Evolutionary conservation across 2,329 filamentous ascomycete species (phyloP), one percentile per base, ranked within the genome.

Genomic region (Xylariaceae sp.): DNA sequence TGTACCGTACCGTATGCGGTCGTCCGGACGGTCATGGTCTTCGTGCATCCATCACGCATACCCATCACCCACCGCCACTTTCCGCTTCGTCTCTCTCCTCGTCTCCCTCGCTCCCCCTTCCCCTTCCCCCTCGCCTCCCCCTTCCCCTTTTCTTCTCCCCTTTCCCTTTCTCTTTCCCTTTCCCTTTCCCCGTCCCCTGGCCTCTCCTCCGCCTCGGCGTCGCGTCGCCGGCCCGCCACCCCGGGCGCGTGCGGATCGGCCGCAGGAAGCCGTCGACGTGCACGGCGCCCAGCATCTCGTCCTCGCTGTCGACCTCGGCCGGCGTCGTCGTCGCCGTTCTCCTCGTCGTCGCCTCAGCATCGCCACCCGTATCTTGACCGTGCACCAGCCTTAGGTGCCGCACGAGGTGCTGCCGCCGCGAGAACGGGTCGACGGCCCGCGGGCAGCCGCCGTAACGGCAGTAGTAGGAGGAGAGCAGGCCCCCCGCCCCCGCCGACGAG

Each of bases 241-340:
- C 71, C 27, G 50, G 57, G 5, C 64, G 58, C 1, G 62, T 55
- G 37, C 62, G 59, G 33, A 84, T 66, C 4, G 71, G 68, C 49
- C 65, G 63, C 46, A 86, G 44, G 47, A 82, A 86, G 0, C 80
- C 76, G 53, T 86, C 80, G 2, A 76, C 68, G 46, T 84, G 80
- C 14, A 84, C 75, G 0, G 67, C 79, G 0, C 78, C 80, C 7
- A 66, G 45, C 47, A 76, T 69, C 47, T 77, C 73, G 36, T 68
- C 71, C 46, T 64, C 70, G 38, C 67, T 61, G 43, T 58, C 49
- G 12, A 52, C 49, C 19, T 49, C 50, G 14, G 61, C 59, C 19
- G 51, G 43, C 14, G 60, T 53, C 22, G 47, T 58, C 55, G 38
- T 58, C 59, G 29, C 16, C n/a, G n/a, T n/a, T n/a, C n/a, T n/a